phyloP scores from a whole-genome alignment of 495 filamentous ascomycete genomes.

The Penicillium paxilli region DNA sequence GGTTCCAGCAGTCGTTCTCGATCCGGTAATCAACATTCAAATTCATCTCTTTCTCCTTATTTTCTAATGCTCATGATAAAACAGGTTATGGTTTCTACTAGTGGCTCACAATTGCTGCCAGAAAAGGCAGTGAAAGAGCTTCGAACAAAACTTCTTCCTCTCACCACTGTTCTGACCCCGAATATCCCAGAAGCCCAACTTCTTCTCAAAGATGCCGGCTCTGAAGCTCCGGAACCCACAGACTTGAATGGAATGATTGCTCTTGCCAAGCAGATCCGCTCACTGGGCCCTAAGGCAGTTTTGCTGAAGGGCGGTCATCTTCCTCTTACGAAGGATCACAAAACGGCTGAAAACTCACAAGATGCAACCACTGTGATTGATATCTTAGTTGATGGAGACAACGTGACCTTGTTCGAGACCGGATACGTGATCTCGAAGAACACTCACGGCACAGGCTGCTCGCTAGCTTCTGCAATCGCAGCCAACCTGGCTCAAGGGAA shows the following conservation, averaged over 20 bases:
- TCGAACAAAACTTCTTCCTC: slow-evolving; percentile 66
- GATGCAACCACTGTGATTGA: slow-evolving; percentile 71
- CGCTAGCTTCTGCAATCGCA: slow-evolving; percentile 90
- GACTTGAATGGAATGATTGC: slow-evolving; percentile 60
- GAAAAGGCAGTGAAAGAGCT: slow-evolving; percentile 64
- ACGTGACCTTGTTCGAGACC: slow-evolving; percentile 57
- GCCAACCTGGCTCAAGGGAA: slow-evolving; percentile 75
- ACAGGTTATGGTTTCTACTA: slow-evolving; percentile 92
- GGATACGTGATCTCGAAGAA: slow-evolving; percentile 69
- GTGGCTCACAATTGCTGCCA: slow-evolving; percentile 74
- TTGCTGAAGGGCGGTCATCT: slow-evolving; percentile 91
- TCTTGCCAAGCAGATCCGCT: slow-evolving; percentile 65
- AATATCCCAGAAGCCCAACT: slow-evolving; percentile 88
- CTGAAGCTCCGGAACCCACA: slow-evolving; percentile 47
- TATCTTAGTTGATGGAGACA: slow-evolving; percentile 63
- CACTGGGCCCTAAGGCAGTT: slow-evolving; percentile 73
- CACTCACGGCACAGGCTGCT: slow-evolving; percentile 95
- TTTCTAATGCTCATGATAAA: slow-evolving; percentile 3
- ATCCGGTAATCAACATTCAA: slow-evolving; percentile 62
- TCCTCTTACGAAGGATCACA: slow-evolving; percentile 65
- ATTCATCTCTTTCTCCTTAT: not conserved
- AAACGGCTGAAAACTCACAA: slow-evolving; percentile 49
- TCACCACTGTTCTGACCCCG: slow-evolving; percentile 80
- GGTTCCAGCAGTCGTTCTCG: slow-evolving; percentile 68
- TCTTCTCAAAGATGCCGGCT: slow-evolving; percentile 61